Conservation (phyloP, 2,329 filamentous ascomycete species). For the Arachnomyces sp. region DNA sequence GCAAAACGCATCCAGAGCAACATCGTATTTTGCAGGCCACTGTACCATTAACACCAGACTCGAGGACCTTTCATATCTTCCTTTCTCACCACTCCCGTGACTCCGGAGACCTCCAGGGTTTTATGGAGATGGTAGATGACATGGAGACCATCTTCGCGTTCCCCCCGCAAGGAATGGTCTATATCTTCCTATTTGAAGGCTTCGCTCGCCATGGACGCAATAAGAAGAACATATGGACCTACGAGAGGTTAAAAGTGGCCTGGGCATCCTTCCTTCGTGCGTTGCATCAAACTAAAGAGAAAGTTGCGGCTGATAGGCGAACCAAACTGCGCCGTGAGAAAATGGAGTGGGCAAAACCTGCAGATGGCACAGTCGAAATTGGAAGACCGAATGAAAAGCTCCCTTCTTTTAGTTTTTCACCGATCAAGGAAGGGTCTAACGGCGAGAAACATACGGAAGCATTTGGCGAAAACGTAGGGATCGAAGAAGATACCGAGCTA, state of each 20-base stretch:
- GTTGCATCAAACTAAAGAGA: conserved; percentile 28
- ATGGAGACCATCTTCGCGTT: conserved; percentile 62
- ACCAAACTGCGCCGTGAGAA: conserved; percentile 4
- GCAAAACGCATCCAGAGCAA: conserved; percentile 44
- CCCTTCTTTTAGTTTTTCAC: background rate
- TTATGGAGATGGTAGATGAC: conserved; percentile 66
- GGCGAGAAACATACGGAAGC: background rate
- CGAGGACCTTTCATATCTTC: conserved; percentile 71
- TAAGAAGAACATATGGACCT: conserved; percentile 62
- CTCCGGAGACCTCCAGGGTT: conserved; percentile 62
- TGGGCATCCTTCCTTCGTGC: conserved; percentile 54
- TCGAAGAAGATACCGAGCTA: conserved; percentile 1
- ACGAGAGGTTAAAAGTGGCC: conserved; percentile 56
- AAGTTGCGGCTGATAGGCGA: conserved; percentile 12
- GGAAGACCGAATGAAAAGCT: background rate
- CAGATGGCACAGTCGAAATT: background rate
- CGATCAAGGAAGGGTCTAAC: background rate
- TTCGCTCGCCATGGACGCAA: conserved; percentile 66
- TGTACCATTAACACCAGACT: conserved; percentile 62
- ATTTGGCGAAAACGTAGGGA: background rate
- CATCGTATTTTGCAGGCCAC: conserved; percentile 57
- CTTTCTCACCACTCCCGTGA: conserved; percentile 63
- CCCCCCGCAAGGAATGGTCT: conserved; percentile 65
- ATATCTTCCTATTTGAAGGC: conserved; percentile 71
- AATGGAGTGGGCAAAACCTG: background rate